These are phyloP conservation scores for Hibiscus tridactylites DNA, from an alignment of 345 rosid species.

Conservation along the genomic window DNA sequence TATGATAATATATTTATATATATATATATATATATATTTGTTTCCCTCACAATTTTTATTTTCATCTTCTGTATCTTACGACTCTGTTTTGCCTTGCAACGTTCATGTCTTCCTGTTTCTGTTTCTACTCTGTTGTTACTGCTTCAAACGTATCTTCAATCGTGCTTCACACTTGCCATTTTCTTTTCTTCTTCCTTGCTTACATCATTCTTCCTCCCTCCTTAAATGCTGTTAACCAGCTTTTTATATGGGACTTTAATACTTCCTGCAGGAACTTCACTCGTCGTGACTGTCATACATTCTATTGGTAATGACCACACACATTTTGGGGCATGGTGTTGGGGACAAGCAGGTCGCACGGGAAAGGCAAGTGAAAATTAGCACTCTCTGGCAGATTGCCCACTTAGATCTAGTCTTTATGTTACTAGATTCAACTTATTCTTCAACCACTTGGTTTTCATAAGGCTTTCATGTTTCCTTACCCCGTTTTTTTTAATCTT, in stretches of 20 bases:
- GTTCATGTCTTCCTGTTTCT: background rate
- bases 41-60: background rate
- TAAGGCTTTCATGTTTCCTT: background rate
- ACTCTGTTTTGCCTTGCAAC: background rate
- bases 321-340: slow-evolving; percentile 70
- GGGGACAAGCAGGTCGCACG: slow-evolving; percentile 74
- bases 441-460: too few species aligned
- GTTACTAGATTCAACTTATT: too few species aligned
- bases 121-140: background rate
- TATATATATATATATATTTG: background rate
- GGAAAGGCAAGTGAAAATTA: slow-evolving; percentile 50
- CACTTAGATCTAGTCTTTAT: background rate
- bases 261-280: slow-evolving; percentile 55
- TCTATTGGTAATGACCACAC: slow-evolving; percentile 80
- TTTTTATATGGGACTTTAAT: slow-evolving; percentile 5
- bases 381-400: background rate
- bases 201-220: background rate
- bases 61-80: background rate
- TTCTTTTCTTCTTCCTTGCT: background rate
- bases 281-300: slow-evolving; percentile 70
- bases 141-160: background rate
- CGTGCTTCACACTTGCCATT: background rate
- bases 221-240: background rate
- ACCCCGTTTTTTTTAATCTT: too few species aligned
- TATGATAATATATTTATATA: slow-evolving; percentile 18